Conservation (phyloP, 257 asterid species). For the Dorcoceras hygrometricum region DNA sequence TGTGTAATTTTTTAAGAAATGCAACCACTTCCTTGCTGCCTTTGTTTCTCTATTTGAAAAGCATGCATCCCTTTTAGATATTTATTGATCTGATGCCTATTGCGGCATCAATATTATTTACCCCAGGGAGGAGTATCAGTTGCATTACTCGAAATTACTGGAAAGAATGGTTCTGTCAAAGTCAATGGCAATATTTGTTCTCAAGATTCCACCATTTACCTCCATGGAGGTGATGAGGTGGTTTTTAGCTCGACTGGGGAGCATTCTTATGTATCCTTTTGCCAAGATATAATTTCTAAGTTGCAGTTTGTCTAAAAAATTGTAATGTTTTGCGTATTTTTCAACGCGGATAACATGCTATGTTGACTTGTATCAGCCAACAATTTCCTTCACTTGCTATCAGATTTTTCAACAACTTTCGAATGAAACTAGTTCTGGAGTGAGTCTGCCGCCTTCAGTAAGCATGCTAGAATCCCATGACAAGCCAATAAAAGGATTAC, state of each 20-base stretch:
- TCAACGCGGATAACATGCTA: no score
- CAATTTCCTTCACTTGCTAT: constrained; percentile 44
- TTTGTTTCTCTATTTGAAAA: background rate
- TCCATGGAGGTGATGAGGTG: constrained; percentile 83
- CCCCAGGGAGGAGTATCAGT: constrained; percentile 54
- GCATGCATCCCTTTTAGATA: background rate
- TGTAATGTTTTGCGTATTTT: constrained; percentile 13
- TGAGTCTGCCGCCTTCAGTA: constrained; percentile 48
- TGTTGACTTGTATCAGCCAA: constrained; percentile 8
- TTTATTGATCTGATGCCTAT: background rate
- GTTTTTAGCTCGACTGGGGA: constrained; percentile 62
- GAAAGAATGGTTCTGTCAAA: constrained; percentile 70
- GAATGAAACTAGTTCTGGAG: constrained; percentile 36
- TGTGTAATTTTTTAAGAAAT: no score
- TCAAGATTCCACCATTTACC: constrained; percentile 61
- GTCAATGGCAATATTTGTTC: constrained; percentile 70
- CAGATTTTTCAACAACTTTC: constrained; percentile 71
- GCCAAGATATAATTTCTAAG: background rate
- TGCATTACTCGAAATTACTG: constrained; percentile 74
- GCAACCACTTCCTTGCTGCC: background rate
- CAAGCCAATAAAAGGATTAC: constrained; percentile 64
- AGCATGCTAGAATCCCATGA: constrained; percentile 68
- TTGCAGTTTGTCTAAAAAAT: background rate
- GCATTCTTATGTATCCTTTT: constrained; percentile 88
- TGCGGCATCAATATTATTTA: background rate